These are phyloP conservation scores for Tylopilus sp. DNA, from an alignment of 768 basidiomycete genomes.

Conservation along the genomic window DNA sequence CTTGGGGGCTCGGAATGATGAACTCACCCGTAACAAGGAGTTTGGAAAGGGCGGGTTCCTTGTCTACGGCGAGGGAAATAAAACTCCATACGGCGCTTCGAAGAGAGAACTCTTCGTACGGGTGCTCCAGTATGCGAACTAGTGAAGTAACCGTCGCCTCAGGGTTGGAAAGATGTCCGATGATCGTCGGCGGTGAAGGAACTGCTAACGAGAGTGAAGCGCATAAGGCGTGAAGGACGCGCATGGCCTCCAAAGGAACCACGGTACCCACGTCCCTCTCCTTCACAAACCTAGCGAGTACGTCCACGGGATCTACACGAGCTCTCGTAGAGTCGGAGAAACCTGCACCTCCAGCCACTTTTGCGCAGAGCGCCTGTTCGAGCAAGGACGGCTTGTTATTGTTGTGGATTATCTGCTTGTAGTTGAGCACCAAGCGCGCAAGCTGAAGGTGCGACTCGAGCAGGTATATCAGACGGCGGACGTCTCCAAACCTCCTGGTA, in stretches of 20 bases:
- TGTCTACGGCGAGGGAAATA: conserved; percentile 74
- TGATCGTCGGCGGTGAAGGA: conserved; percentile 67
- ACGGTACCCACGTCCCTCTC: conserved; percentile 56
- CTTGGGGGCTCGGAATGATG: conserved; percentile 44
- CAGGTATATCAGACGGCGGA: conserved; percentile 61
- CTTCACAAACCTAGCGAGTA: conserved; percentile 64
- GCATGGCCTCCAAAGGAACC: conserved; percentile 65
- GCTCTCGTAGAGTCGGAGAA: conserved; percentile 43
- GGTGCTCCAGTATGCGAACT: conserved; percentile 71
- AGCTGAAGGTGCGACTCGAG: conserved; percentile 66
- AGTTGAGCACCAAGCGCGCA: conserved; percentile 57
- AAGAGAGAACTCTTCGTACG: conserved; percentile 71
- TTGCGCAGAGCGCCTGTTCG: conserved; percentile 73
- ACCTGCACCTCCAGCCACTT: conserved; percentile 47
- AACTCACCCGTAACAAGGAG: conserved; percentile 78
- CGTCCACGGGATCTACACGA: conserved; percentile 70
- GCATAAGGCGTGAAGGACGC: conserved; percentile 64
- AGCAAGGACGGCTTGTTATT: conserved; percentile 57
- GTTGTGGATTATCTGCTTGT: conserved; percentile 50
- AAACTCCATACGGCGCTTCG: conserved; percentile 83
- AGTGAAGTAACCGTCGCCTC: conserved; percentile 65
- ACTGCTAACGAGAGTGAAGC: conserved; percentile 58
- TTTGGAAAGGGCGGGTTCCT: conserved; percentile 80
- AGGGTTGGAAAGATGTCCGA: conserved; percentile 74
- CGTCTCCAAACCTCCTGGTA: conserved; percentile 67